phyloP scores from a whole-genome alignment of 2,329 filamentous ascomycete genomes.

The Ceratocystis smalleyi region DNA sequence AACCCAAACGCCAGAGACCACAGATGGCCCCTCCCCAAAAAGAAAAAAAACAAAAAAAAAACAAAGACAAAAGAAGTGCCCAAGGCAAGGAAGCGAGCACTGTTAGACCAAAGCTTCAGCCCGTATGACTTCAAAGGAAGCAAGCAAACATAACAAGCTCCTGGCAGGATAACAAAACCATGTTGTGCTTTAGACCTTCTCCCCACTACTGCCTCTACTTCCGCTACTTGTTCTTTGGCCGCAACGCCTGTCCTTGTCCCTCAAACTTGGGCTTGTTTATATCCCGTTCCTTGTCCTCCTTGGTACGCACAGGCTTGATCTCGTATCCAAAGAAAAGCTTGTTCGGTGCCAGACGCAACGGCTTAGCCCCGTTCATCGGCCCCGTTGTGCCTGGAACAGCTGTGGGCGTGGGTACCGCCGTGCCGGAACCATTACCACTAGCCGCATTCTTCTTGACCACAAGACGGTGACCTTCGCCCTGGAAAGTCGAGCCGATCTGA shows the following conservation, averaged over 20 bases:
- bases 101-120: background rate
- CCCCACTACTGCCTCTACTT: slow-evolving; percentile 24
- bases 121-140: background rate
- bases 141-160: background rate
- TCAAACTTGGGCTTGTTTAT: slow-evolving; percentile 59
- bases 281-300: slow-evolving; percentile 51
- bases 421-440: slow-evolving; percentile 58
- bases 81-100: background rate
- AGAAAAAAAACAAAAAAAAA: background rate
- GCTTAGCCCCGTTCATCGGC: slow-evolving; percentile 44
- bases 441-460: slow-evolving; percentile 53
- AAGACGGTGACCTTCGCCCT: slow-evolving; percentile 66
- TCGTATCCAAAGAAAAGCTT: slow-evolving; percentile 97
- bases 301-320: slow-evolving; percentile 71
- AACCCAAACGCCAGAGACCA: slow-evolving; percentile 1
- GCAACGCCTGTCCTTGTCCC: slow-evolving; percentile 69
- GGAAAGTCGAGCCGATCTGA: slow-evolving; percentile 61
- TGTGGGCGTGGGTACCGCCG: slow-evolving; percentile 39
- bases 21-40: background rate
- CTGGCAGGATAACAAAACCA: background rate
- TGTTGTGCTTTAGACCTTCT: slow-evolving; percentile 22
- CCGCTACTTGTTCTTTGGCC: slow-evolving; percentile 48
- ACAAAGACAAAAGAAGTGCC: background rate
- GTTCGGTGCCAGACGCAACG: slow-evolving; percentile 66
- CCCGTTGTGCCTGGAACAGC: slow-evolving; percentile 14